Evolutionary conservation across 768 basidiomycete species (phyloP), one percentile per base, ranked within the genome.

Genomic region (Cubamyces sp.): DNA sequence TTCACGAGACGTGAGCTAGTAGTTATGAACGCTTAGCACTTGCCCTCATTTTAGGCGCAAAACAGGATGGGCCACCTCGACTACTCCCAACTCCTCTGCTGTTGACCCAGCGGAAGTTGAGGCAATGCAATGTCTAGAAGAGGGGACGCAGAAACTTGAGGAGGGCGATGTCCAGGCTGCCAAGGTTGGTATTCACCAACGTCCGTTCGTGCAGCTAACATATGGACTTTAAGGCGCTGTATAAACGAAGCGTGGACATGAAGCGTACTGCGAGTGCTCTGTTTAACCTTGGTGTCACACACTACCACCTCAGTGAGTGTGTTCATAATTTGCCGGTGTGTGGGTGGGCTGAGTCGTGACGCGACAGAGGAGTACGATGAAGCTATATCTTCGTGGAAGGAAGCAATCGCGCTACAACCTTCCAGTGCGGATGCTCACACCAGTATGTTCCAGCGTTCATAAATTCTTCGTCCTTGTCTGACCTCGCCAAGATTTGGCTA

Each of bases 261-360:
- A 87, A 88, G 72, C 84, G 86, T 61, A 90, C 82, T 57, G 89
- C 91, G 11, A 91, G 88, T 73, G 87, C 90, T 14, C 81, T 94
- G 41, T 94, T 94, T 76, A 94, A 94, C 72, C 82, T 94, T 15
- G 92, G 93, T 45, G 93, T 94, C 30, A 92, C 93, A 4, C 87
- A 92, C 70, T 94, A 94, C 73, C 92, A 94, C 74, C 83, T 94
- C 50, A 93, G 92, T 94, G 72, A 60, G 87, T 62, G 57, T 41
- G 64, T 40, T 60, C 46, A 49, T 46, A 16, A 18, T 11, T 51
- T 19, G 51, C 54, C 21, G 28, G 50, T 28, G 59, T 43, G 15
- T 18, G 21, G 45, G 47, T 18, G 47, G 57, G 45, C 41, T 53
- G 42, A 59, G 39, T 15, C 15, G 47, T 15, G 49, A 11, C 39